Evolutionary conservation across 1,284 basidiomycete species (phyloP), one percentile per base, ranked within the genome.

Genomic region (Cutaneotrichosporon cavernicola): DNA sequence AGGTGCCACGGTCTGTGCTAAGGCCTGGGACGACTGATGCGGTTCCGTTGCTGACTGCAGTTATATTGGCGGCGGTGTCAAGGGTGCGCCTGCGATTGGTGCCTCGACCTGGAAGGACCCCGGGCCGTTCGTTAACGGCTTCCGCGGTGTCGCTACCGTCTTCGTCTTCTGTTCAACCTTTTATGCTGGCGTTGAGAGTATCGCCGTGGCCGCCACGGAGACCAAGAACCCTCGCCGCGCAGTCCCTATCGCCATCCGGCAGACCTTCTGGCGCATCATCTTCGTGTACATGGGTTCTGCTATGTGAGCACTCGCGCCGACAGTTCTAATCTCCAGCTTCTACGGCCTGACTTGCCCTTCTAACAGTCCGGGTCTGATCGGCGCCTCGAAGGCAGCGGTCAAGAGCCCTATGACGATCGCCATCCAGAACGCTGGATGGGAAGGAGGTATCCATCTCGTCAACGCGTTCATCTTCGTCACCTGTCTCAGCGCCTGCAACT

Each of bases 331-430:
- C 16, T 5, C 18, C 18, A 46, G 43, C 43, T 81, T 91, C 67
- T 90, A 92, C 67, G 90, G 91, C 56, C 80, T 92, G 30, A 84
- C 92, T 62, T 89, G 91, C 10, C 87, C 90, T 2, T 89, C 86
- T 47, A 87, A 85, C 73, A 83, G 88, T 63, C 72, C 80, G 0
- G 78, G 84, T 21, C 85, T 93, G 32, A 79, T 85, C 65, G 84
- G 69, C 61, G 73, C 85, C 22, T 88, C 85, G 43, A 38, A 58
- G 31, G 47, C 53, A 21, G 90, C 90, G 53, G 85, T 87, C 10
- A 86, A 86, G 13, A 90, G 88, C n/a, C 91, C 91, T 1, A 92
- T 92, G 78, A 90, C 92, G 64, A 90, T 93, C 69, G 90, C 77
- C 52, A 78, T 79, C 68, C 74, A 85, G 71, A 84, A 82, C 50